Conservation (phyloP, 345 rosid species). For the Pelargonium nanum region DNA sequence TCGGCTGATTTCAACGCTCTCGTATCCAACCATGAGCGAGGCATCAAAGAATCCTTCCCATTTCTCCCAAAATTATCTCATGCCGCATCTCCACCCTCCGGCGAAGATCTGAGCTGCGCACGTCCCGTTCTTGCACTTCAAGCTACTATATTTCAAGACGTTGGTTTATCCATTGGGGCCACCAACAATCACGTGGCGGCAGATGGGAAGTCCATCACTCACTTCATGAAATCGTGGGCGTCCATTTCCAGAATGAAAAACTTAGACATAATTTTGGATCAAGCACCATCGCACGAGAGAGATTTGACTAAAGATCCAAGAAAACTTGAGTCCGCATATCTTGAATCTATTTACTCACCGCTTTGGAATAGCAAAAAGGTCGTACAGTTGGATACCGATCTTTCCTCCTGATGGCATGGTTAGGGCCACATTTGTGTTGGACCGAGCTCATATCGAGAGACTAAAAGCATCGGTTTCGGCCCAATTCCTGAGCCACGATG, state of each 20-base stretch:
- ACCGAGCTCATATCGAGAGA: background rate
- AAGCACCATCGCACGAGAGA: background rate
- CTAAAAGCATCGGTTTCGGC: background rate
- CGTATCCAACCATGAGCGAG: background rate
- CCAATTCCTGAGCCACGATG: too few relatives aligned
- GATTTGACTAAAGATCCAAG: background rate
- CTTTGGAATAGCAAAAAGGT: background rate
- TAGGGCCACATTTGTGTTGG: conserved; percentile 1
- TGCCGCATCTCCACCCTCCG: background rate
- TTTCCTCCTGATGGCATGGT: background rate
- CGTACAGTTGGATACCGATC: background rate
- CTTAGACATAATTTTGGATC: too few relatives aligned
- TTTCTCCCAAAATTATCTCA: background rate
- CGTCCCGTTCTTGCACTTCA: background rate
- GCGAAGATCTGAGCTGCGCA: too few relatives aligned
- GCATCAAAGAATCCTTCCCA: background rate
- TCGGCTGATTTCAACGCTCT: conserved; percentile 5
- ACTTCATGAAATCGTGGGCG: background rate
- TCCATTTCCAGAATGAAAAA: background rate
- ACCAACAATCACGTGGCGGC: background rate
- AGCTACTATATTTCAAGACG: background rate
- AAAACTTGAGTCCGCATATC: background rate
- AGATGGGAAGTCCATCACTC: background rate
- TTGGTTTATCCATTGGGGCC: background rate
- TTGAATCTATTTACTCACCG: background rate